A percentile compares a stretch with the other conserved stretches of the same genome.
These are phyloP conservation scores for Pseudoscleropodium purum DNA, from an alignment of 225 moss, liverwort and hornwort species.

Conservation along the genomic window DNA sequence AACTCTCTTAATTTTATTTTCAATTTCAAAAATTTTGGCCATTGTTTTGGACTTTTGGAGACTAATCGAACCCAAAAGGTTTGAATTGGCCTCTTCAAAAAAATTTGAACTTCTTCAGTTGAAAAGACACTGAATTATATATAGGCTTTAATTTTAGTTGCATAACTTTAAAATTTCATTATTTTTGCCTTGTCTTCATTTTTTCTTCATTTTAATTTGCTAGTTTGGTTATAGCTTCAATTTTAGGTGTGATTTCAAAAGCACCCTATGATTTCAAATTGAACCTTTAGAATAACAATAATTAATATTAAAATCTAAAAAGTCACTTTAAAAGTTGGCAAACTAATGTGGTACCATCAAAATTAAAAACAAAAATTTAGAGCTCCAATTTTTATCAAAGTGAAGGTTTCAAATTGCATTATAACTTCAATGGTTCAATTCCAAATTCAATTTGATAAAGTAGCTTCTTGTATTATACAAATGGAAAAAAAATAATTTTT, in stretches of 20 bases:
- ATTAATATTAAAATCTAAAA: neutral
- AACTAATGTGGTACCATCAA: neutral
- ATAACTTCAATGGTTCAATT: neutral
- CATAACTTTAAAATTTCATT: neutral
- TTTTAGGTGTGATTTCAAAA: neutral
- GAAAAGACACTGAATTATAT: neutral
- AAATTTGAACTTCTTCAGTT: neutral
- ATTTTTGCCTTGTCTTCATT: neutral
- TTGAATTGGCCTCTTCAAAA: neutral
- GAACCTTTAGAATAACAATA: too few relatives aligned
- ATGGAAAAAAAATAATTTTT: neutral
- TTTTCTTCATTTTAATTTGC: neutral
- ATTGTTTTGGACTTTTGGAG: neutral
- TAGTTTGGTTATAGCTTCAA: neutral
- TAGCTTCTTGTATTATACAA: neutral
- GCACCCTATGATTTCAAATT: neutral
- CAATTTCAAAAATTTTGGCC: too few relatives aligned
- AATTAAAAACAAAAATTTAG: neutral
- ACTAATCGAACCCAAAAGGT: neutral
- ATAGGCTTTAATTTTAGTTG: neutral
- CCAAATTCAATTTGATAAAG: neutral
- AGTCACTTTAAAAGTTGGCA: neutral
- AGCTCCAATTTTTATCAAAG: accelerated
- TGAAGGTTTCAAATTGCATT: too few relatives aligned
- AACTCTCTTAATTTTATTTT: neutral